phyloP scores from a whole-genome alignment of 2,329 filamentous ascomycete species.

The Tothia fuscella region DNA sequence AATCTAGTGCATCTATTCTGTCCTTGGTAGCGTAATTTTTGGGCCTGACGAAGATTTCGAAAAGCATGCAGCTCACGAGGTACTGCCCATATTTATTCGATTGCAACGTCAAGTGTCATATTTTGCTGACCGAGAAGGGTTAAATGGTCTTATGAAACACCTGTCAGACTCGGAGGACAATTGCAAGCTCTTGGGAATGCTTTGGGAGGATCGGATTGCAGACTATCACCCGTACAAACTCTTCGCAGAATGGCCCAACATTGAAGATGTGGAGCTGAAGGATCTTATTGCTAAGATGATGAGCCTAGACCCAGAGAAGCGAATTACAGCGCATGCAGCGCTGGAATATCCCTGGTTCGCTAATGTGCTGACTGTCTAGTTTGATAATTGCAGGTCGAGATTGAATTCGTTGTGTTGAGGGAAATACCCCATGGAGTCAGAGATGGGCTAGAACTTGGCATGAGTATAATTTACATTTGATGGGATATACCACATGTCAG shows the following conservation, averaged over 20 bases:
- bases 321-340: constrained; percentile 29
- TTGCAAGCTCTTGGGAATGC: constrained; percentile 20
- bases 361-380: too few relatives aligned
- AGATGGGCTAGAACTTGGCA: too few relatives aligned
- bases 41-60: constrained; percentile 19
- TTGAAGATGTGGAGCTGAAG: constrained; percentile 29
- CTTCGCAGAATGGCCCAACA: constrained; percentile 21
- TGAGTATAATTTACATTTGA: too few relatives aligned
- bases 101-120: constrained; percentile 22
- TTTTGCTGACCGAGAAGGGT: constrained; percentile 18
- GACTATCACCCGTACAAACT: constrained; percentile 22
- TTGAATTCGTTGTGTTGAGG: too few relatives aligned
- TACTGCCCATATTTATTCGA: constrained; percentile 17
- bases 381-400: too few relatives aligned
- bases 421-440: too few relatives aligned
- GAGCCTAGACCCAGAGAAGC: constrained; percentile 28
- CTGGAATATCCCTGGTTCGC: constrained; percentile 23
- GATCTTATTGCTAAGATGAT: constrained; percentile 30
- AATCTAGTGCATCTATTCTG: constrained; percentile 18
- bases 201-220: constrained; percentile 22
- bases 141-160: constrained; percentile 22
- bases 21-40: constrained; percentile 18
- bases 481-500: too few relatives aligned
- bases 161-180: constrained; percentile 23
- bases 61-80: constrained; percentile 15